Evolutionary conservation across 805 yeast genomes (phyloP), one percentile per base, ranked within the genome.

Genomic region (Schwanniomyces vanrijiae): DNA sequence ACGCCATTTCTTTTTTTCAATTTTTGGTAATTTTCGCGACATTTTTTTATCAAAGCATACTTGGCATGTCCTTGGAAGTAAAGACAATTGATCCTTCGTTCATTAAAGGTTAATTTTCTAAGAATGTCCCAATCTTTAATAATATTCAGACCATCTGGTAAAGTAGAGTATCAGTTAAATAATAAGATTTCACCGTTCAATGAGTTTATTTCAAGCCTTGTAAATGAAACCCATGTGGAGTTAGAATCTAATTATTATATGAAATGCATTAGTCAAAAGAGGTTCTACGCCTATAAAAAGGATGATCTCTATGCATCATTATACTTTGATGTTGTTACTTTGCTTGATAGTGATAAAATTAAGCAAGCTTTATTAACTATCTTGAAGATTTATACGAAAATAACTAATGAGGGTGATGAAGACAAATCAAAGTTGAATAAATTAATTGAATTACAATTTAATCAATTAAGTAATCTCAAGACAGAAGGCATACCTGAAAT

Each of bases 1-100:
- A 87, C 96, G 96, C 57, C 64, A 68, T 73, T 73, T 80, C 75
- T 80, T 80, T 78, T 66, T 44, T 48, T 2, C 3, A n/a, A 6
- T 18, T 26, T 40, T 40, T 40, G 5, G 14, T 16, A 16, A 38
- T 22, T 21, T 38, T 6, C 5, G n/a, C 24, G 43, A 26, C 14
- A 40, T 25, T 40, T 28, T 28, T 40, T 28, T 26, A 19, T 39
- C 29, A 29, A 40, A 5, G 29, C 10, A 8, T 26, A 26, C 29
- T 9, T 18, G 4, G 26, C 29, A 14, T 5, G 5, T 29, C 13
- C n/a, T 19, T 24, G 10, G 18, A 41, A 16, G 9, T 5, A 29
- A 9, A 14, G 19, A 33, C 13, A 8, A 26, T 4, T 9, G 13
- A 26, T 35, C 31, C 22, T 24, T 38, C 5, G 11, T 22, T 38